These are phyloP conservation scores for Volvox reticuliferus DNA, from an alignment of 139 green algal genomes.

Conservation along the genomic window DNA sequence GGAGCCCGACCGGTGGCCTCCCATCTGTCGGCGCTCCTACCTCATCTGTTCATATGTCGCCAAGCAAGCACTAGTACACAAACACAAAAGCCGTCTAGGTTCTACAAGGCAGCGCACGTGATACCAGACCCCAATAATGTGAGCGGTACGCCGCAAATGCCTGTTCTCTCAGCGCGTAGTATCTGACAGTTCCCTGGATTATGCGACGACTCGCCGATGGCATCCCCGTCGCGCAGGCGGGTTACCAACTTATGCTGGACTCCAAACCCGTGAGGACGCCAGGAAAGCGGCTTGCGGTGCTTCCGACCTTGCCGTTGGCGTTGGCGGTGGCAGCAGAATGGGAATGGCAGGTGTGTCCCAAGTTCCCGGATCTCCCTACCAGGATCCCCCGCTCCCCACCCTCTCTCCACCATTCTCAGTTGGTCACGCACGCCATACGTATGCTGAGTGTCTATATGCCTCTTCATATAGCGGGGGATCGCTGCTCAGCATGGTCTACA, in stretches of 20 bases:
- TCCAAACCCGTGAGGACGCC: slow-evolving; percentile 80
- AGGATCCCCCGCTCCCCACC: too few relatives aligned
- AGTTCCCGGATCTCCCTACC: too few relatives aligned
- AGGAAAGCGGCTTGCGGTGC: slow-evolving; percentile 66
- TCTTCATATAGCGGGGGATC: too few relatives aligned
- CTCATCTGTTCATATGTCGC: slow-evolving; percentile 9
- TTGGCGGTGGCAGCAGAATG: slow-evolving; percentile 93
- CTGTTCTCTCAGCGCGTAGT: too few relatives aligned
- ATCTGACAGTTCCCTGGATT: neutral
- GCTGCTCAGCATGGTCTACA: too few relatives aligned
- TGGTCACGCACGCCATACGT: too few relatives aligned
- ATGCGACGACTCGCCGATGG: neutral
- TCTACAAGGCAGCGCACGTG: slow-evolving; percentile 24
- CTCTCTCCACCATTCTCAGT: too few relatives aligned
- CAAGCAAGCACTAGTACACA: neutral
- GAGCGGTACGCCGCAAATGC: neutral
- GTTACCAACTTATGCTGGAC: slow-evolving; percentile 78
- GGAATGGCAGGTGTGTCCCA: slow-evolving; percentile 85
- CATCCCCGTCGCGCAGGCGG: neutral
- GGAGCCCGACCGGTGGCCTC: neutral
- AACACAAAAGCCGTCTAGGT: neutral
- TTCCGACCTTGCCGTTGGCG: slow-evolving; percentile 81
- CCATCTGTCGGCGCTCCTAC: slow-evolving; percentile 31
- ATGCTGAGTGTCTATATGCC: too few relatives aligned
- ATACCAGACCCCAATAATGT: neutral